Base-by-base conservation (phyloP, 192 early-diverging fungal species). In the Linnemannia elongata region DNA sequence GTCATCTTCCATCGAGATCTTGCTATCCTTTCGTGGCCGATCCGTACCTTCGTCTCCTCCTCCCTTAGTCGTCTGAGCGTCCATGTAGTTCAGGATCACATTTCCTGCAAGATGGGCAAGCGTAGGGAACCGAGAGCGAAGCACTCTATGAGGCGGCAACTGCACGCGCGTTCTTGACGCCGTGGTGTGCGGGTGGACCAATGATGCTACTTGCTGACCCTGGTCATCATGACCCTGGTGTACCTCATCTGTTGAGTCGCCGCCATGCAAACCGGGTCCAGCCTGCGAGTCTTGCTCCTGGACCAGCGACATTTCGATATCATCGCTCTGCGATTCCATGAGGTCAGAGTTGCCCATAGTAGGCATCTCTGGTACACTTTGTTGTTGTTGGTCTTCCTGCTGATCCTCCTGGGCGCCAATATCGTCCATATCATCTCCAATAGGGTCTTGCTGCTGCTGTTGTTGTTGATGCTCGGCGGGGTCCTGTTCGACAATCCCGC, bases 11-110 rank as follows among this genome's bases (percentile, higher is more conserved):
- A 79, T 60, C 27, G 74, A 76, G 2, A 76, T 63, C 45, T 80
- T 85, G 63, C 74, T 85, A 36, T 85, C 83, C 36, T 85, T 85
- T 52, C 78, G n/a, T 15, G 78, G 74, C 20, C 83, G 39, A 7
- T 70, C 82, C n/a, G 35, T 1, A 6, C 8, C 47, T n/a, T 71
- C 30, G 12, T 60, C 39, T 10, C n/a, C n/a, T 22, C 39, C 38
- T 7, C n/a, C 47, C 69, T 71, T 44, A 0, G 38, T 10, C 35
- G 41, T 57, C 45, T 80, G 78, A 7, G 69, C 1, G 3, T 76
- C 79, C 70, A 77, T 66, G 30, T 76, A 69, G 18, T 78, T 78
- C 55, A 87, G 47, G 2, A 87, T 60, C 18, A 71, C 63, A 30
- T 81, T 81, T 17, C 85, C 85, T 35, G 85, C 85, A 13, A 87